Evolutionary conservation across 1,139 yeast genomes (phyloP).

Genomic region (Suhomyces maxii): DNA sequence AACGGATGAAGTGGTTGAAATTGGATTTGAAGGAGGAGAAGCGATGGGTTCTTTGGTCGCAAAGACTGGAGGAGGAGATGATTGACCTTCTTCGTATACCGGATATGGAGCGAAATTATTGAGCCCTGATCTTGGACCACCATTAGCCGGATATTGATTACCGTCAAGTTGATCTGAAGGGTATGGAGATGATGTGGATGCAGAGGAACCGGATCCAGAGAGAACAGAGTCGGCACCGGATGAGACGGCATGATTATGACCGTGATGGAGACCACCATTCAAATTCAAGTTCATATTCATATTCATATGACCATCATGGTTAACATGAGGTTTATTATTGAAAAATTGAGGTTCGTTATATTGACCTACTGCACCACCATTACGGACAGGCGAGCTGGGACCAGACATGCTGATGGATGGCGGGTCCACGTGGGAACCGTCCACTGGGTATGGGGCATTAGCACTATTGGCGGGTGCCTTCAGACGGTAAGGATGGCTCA

Average conservation of each 20-base stretch:
- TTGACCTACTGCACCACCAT: not conserved
- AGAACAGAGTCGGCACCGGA: constrained; percentile 6
- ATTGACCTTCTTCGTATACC: constrained; percentile 8
- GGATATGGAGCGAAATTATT: constrained; percentile 8
- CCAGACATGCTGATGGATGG: not conserved
- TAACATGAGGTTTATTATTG: not conserved
- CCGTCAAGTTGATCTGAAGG: not conserved
- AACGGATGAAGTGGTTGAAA: constrained; percentile 41
- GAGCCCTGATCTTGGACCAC: not conserved
- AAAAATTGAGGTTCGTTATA: constrained; percentile 7
- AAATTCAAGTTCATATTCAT: no score
- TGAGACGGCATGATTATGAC: not conserved
- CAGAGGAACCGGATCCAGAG: constrained; percentile 5
- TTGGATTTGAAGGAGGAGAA: constrained; percentile 34
- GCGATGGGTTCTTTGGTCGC: constrained; percentile 9
- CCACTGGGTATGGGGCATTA: constrained; percentile 28
- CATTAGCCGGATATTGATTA: not conserved
- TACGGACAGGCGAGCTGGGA: constrained; percentile 1
- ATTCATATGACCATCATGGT: no score
- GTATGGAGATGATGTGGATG: not conserved
- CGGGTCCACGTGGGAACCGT: not conserved
- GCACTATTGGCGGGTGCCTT: constrained; percentile 15
- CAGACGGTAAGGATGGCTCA: constrained; percentile 39
- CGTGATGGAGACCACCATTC: not conserved
- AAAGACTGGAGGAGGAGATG: constrained; percentile 19